phyloP scores from a whole-genome alignment of 768 basidiomycete genomes.

The Boletus barrowsii region DNA sequence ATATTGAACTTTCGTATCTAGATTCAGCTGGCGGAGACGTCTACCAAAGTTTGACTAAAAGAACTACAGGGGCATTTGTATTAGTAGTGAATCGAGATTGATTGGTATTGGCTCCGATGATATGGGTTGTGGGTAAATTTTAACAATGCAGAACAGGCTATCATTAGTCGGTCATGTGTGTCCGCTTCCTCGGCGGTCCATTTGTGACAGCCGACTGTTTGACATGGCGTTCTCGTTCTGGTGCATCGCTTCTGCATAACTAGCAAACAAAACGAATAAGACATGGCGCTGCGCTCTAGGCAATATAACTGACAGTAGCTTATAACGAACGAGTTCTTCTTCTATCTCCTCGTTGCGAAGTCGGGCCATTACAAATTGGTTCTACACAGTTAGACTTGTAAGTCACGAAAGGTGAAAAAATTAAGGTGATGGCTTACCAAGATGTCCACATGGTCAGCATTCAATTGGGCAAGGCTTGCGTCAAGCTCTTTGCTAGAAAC shows the following conservation, averaged over 20 bases:
- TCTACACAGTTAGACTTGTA: conserved; percentile 45
- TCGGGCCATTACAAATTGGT: conserved; percentile 86
- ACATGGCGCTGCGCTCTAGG: not conserved
- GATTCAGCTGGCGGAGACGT: conserved; percentile 16
- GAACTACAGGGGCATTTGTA: not conserved
- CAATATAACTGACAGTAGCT: conserved; percentile 58
- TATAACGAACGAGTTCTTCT: conserved; percentile 90
- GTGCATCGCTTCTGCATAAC: conserved; percentile 75
- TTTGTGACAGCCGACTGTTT: conserved; percentile 50
- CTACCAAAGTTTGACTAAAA: conserved; percentile 9
- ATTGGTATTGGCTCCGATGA: conserved; percentile 7
- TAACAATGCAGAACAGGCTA: not conserved
- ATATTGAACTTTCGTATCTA: conserved; percentile 5
- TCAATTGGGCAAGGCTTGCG: conserved; percentile 71
- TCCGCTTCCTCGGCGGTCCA: conserved; percentile 17
- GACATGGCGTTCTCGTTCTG: conserved; percentile 69
- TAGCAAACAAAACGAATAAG: conserved; percentile 15
- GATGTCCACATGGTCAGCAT: conserved; percentile 76
- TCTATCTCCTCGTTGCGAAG: conserved; percentile 92
- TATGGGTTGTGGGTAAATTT: conserved; percentile 13
- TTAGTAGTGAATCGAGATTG: not conserved
- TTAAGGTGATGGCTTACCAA: conserved; percentile 42
- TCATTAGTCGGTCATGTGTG: conserved; percentile 2
- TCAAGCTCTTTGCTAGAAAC: conserved; percentile 74
- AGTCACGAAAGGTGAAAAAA: conserved; percentile 13